Conservation (phyloP, 2,329 filamentous ascomycete genomes). For the Gliomastix tumulicola region DNA sequence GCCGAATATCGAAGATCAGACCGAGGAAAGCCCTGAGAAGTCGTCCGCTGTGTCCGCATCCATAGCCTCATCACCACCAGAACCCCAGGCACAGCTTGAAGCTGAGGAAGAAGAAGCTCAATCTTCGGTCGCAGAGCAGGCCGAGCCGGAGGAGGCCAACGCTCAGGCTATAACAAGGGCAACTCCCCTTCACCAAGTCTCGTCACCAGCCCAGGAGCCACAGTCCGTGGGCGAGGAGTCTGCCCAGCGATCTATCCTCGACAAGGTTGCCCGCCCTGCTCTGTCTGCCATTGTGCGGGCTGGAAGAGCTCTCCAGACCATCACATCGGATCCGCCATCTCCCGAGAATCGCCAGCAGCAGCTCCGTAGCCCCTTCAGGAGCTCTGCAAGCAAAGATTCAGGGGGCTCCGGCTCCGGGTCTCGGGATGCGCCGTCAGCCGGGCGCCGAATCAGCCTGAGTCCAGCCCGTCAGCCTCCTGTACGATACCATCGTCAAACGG, state of each 20-base stretch:
- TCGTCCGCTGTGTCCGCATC: constrained; percentile 5
- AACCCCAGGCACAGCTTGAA: constrained; percentile 4
- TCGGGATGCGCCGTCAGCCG: constrained; percentile 13
- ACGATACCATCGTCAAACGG: constrained; percentile 2
- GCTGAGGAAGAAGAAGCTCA: no score
- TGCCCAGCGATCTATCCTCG: constrained; percentile 9
- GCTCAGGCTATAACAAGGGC: no score
- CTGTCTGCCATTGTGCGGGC: constrained; percentile 53
- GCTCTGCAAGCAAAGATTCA: constrained; percentile 27
- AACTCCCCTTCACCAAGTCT: constrained; percentile 28
- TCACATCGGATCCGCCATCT: constrained; percentile 52
- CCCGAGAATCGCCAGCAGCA: constrained; percentile 43
- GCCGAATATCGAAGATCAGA: constrained; percentile 21
- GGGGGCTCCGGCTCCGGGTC: constrained; percentile 19
- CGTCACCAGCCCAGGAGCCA: constrained; percentile 26
- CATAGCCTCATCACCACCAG: neutral
- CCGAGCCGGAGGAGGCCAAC: no score
- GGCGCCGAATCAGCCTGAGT: constrained; percentile 17
- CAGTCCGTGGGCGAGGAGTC: constrained; percentile 20
- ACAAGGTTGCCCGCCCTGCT: constrained; percentile 29
- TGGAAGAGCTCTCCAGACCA: constrained; percentile 47
- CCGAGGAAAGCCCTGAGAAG: constrained; percentile 8
- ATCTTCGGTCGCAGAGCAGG: no score
- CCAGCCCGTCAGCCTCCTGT: constrained; percentile 15
- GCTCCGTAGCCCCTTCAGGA: constrained; percentile 49